Evolutionary conservation across 352 stramenopile species (phyloP).

Genomic region (Pythium grandisporangium): DNA sequence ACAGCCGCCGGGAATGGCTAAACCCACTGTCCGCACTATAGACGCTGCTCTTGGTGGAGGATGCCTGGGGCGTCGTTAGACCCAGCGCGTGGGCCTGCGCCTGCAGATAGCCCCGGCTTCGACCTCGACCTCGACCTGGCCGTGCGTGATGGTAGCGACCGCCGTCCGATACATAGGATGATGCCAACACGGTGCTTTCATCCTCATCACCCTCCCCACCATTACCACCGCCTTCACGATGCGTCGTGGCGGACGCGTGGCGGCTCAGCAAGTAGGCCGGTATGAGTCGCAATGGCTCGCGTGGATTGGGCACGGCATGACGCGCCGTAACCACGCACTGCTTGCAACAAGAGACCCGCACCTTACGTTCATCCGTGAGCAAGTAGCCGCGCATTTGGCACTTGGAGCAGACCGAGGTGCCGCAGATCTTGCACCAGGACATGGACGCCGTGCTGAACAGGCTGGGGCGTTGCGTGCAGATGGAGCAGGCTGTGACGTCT

Average conservation of each 20-base stretch:
- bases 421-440: slow-evolving; percentile 18
- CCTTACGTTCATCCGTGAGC: slow-evolving; percentile 11
- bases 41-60: no score
- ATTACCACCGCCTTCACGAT: no score
- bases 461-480: slow-evolving; percentile 6
- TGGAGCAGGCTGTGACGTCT: slow-evolving; percentile 9
- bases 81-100: no score
- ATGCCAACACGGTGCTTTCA: not conserved
- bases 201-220: no score
- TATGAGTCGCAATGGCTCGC: slow-evolving; percentile 7
- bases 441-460: slow-evolving; percentile 14
- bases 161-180: no score
- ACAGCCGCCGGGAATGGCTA: no score
- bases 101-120: no score
- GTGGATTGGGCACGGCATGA: slow-evolving; percentile 3
- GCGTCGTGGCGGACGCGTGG: no score
- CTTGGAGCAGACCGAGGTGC: slow-evolving; percentile 12
- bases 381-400: slow-evolving; percentile 11
- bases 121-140: no score
- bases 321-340: slow-evolving; percentile 14
- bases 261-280: slow-evolving; percentile 1
- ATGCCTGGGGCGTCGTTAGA: no score
- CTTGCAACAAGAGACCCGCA: slow-evolving; percentile 16
- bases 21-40: no score
- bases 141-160: no score